Evolutionary conservation across 1,284 basidiomycete species (phyloP).

Genomic region (Tilletiaria anomala): DNA sequence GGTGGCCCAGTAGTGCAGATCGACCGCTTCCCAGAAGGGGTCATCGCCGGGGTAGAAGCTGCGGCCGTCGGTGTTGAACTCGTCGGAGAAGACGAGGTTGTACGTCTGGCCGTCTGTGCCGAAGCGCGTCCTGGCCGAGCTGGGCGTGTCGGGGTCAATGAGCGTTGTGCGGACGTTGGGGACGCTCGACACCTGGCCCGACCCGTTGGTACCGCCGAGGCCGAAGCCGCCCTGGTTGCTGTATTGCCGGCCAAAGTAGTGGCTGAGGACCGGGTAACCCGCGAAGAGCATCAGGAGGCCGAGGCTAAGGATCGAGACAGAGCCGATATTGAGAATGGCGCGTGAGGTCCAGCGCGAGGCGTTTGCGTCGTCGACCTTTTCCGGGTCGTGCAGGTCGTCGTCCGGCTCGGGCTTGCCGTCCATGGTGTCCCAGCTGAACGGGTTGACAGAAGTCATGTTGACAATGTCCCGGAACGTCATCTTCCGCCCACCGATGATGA

Average conservation of each 20-base stretch:
- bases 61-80: constrained; percentile 27
- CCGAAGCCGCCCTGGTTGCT: constrained; percentile 42
- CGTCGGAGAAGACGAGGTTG: constrained; percentile 32
- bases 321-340: constrained; percentile 26
- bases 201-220: constrained; percentile 50
- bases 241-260: constrained; percentile 7
- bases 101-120: constrained; percentile 9
- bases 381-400: constrained; percentile 10
- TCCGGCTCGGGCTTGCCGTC: constrained; percentile 13
- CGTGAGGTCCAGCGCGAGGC: constrained; percentile 4
- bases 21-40: constrained; percentile 39
- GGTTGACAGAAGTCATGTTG: neutral
- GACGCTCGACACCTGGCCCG: constrained; percentile 22
- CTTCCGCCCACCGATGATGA: too few species aligned
- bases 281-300: constrained; percentile 32
- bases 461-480: neutral
- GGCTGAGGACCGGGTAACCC: constrained; percentile 31
- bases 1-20: constrained; percentile 29
- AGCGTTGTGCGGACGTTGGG: constrained; percentile 10
- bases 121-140: constrained; percentile 6
- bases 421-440: constrained; percentile 3
- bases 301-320: constrained; percentile 16
- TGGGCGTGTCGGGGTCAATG: constrained; percentile 28
- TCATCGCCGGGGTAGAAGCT: constrained; percentile 35
- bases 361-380: neutral